These are phyloP conservation scores for Auricularia heimuer DNA, from an alignment of 768 basidiomycete genomes.

Conservation along the genomic window DNA sequence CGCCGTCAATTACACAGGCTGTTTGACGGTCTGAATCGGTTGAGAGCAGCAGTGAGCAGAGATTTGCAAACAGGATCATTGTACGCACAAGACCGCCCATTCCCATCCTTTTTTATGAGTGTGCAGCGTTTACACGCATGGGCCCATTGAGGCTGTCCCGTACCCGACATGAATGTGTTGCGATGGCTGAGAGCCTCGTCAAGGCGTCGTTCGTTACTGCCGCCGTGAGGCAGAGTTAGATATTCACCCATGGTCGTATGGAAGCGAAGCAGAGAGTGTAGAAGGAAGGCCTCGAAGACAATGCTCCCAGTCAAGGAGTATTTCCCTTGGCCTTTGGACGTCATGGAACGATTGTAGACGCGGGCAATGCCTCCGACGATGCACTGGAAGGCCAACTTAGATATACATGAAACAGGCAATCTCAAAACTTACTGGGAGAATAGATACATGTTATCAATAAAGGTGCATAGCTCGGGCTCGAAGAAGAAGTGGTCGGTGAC, in stretches of 20 bases:
- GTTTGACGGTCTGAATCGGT: not conserved
- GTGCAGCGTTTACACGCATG: conserved; percentile 6
- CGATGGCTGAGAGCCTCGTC: not conserved
- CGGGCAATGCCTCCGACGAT: not conserved
- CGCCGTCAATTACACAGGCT: conserved; percentile 15
- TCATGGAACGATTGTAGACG: not conserved
- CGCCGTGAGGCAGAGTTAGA: not conserved
- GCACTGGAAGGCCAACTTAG: not conserved
- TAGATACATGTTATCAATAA: not conserved
- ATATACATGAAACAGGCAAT: not conserved
- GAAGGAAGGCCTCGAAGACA: not conserved
- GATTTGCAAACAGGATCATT: not conserved
- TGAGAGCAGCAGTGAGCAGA: not conserved
- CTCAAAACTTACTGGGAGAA: not conserved
- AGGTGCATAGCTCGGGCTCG: not conserved
- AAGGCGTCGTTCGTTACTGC: not conserved
- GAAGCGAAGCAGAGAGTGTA: not conserved
- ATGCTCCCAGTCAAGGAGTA: not conserved
- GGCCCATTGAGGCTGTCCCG: conserved; percentile 2
- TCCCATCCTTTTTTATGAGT: not conserved
- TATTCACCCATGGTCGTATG: not conserved
- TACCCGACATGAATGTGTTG: not conserved
- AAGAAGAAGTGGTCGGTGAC: not conserved
- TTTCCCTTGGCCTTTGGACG: not conserved
- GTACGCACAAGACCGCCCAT: not conserved